A percentile compares a stretch with the other conserved stretches of the same genome.
Evolutionary conservation across 2,329 filamentous ascomycete species (phyloP).

Genomic region (Fusarium torreyae): DNA sequence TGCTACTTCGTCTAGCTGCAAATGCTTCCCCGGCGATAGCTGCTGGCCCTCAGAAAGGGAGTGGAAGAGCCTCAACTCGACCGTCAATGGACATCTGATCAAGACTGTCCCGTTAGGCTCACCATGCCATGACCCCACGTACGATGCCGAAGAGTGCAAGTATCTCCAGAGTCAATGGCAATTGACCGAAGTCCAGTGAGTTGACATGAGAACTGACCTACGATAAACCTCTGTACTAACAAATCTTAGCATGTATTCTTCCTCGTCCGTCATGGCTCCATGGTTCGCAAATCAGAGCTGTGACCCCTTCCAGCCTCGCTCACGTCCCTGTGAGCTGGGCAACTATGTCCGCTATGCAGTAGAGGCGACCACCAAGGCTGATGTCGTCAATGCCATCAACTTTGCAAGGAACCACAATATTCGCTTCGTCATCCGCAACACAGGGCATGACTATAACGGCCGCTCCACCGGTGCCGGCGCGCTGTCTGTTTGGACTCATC

Average conservation of each 20-base stretch:
- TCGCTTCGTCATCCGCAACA: conserved; percentile 55
- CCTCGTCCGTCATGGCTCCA: conserved; percentile 59
- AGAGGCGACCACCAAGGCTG: conserved; percentile 49
- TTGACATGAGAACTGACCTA: neutral
- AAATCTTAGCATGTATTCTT: conserved; percentile 51
- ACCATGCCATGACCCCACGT: conserved; percentile 65
- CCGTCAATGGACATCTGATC: conserved; percentile 66
- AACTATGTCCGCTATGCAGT: conserved; percentile 60
- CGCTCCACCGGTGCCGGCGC: conserved; percentile 58
- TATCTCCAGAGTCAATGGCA: conserved; percentile 56
- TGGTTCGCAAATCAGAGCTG: conserved; percentile 58
- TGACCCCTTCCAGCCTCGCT: conserved; percentile 57
- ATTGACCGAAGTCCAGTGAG: conserved; percentile 55
- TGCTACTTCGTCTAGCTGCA: conserved; percentile 1
- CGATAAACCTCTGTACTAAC: conserved; percentile 5
- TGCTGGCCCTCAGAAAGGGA: conserved; percentile 65
- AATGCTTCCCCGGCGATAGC: conserved; percentile 32
- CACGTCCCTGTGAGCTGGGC: conserved; percentile 59
- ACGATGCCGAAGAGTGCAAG: conserved; percentile 61
- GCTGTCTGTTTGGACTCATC: conserved; percentile 58
- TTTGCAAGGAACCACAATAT: conserved; percentile 58
- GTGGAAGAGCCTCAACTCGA: conserved; percentile 68
- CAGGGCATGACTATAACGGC: conserved; percentile 54
- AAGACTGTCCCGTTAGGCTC: conserved; percentile 67
- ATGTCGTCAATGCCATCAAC: conserved; percentile 54